Evolutionary conservation across 495 filamentous ascomycete species (phyloP), one percentile per base, ranked within the genome.

Genomic region (Penicillium pancosmium): DNA sequence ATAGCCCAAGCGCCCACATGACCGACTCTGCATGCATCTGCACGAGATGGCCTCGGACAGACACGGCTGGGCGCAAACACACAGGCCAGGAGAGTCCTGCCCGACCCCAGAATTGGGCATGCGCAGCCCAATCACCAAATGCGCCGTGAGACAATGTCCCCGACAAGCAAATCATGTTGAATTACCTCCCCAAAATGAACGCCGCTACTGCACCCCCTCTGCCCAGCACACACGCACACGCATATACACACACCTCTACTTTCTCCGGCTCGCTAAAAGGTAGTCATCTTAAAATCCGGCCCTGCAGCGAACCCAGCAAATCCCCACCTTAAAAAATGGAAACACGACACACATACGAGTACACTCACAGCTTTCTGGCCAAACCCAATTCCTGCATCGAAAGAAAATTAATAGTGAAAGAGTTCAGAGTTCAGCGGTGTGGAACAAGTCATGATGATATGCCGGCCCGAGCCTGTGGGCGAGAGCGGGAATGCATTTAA

Each of bases 1-100:
- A 58, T 48, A 50, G 46, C n/a, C 62, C 43, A 53, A 52, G 60
- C 38, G 56, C 60, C 60, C 74, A 77, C 74, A 77, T 77, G 74
- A 77, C 71, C 65, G 46, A 58, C 60, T 73, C 72, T 77, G 72
- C 74, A 77, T 77, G 74, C 73, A 67, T 54, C 58, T 66, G 64
- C 65, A 66, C 63, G 62, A 70, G 67, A 70, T 67, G 41, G 16
- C 41, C 41, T 44, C n/a, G 41, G 41, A 61, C 50, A 61, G 61
- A 62, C 59, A 50, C 18, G 58, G 59, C 34, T 44, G 50, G 56
- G 64, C 64, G 67, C 64, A 67, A 61, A 69, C 46, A 36, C 46
- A 52, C 27, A 38, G 50, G 43, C 57, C 23, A 54, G 55, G 54
- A 61, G n/a, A 44, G 12, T 60, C 56, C 49, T 66, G 63, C 63